Conservation (phyloP, 495 filamentous ascomycete species). For the Glarea lozoyensis region DNA sequence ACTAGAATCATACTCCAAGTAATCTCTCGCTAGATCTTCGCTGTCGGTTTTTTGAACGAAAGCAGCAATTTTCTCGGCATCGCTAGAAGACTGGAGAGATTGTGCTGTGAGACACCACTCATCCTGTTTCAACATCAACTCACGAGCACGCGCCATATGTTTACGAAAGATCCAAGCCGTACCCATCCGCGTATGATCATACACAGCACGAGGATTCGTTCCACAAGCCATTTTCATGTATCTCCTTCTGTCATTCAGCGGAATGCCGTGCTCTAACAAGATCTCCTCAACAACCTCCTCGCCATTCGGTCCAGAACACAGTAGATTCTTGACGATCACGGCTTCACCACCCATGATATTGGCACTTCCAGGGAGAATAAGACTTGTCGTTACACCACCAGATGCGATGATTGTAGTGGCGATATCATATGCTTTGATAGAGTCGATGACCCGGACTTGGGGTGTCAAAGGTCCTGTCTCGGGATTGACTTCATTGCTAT, state of each 20-base stretch:
- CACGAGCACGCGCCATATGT: slow-evolving; percentile 48
- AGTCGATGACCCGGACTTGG: slow-evolving; percentile 49
- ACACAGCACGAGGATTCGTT: slow-evolving; percentile 51
- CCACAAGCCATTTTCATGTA: slow-evolving; percentile 70
- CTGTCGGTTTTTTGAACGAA: slow-evolving; percentile 8
- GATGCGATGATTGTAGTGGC: slow-evolving; percentile 54
- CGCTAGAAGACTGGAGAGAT: slow-evolving; percentile 21
- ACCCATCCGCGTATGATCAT: slow-evolving; percentile 43
- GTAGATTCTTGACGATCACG: slow-evolving; percentile 51
- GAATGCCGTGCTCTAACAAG: slow-evolving; percentile 35
- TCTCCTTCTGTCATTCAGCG: slow-evolving; percentile 28
- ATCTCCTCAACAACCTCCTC: slow-evolving; percentile 43
- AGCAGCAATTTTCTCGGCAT: slow-evolving; percentile 14
- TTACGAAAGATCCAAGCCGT: slow-evolving; percentile 57
- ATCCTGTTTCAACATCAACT: slow-evolving; percentile 42
- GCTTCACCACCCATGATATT: slow-evolving; percentile 65
- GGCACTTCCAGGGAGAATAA: slow-evolving; percentile 54
- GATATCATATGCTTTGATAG: slow-evolving; percentile 40
- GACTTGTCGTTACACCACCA: slow-evolving; percentile 56
- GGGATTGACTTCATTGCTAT: slow-evolving; percentile 41
- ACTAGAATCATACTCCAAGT: slow-evolving; percentile 48
- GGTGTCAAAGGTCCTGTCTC: slow-evolving; percentile 41
- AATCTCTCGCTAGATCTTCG: slow-evolving; percentile 23
- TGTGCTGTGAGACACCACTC: slow-evolving; percentile 49
- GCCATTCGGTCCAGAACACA: slow-evolving; percentile 36